phyloP scores from a whole-genome alignment of 78 protist species.

The Guillardia theta region DNA sequence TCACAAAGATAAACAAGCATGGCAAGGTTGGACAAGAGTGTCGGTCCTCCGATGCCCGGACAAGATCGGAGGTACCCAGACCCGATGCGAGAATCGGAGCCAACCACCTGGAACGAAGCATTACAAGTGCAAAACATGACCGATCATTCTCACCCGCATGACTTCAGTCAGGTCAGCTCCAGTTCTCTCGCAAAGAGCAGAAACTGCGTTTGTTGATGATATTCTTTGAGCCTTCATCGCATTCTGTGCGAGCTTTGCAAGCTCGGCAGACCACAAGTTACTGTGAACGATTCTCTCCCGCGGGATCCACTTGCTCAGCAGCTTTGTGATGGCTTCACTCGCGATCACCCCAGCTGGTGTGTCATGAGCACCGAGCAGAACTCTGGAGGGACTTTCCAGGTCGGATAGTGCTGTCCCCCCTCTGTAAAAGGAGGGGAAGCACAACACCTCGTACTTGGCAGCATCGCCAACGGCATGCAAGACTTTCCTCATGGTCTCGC shows the following conservation, averaged over 20 bases:
- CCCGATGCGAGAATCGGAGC: not conserved
- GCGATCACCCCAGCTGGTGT: not conserved
- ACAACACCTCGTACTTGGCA: not conserved
- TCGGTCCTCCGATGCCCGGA: not conserved
- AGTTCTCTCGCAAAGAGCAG: slow-evolving; percentile 29
- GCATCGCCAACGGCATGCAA: not conserved
- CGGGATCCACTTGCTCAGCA: slow-evolving; percentile 5
- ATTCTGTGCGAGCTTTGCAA: slow-evolving; percentile 26
- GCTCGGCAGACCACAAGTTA: slow-evolving; percentile 36
- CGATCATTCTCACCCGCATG: not conserved
- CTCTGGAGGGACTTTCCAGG: not conserved
- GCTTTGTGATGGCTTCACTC: not conserved
- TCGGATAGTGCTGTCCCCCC: not conserved
- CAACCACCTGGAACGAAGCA: not conserved
- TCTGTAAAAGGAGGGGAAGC: not conserved
- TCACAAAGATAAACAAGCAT: not conserved
- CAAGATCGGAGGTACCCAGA: not conserved
- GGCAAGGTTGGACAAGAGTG: not conserved
- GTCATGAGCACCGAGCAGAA: not conserved
- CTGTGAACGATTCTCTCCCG: not conserved
- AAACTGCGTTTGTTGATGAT: slow-evolving; percentile 33
- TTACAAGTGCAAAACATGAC: not conserved
- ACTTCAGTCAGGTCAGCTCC: not conserved
- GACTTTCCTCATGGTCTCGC: not conserved
- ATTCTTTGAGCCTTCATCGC: slow-evolving; percentile 28